Evolutionary conservation across 192 early-diverging fungal species (phyloP), one percentile per base, ranked within the genome.

Genomic region (Paraglomus brasilianum): DNA sequence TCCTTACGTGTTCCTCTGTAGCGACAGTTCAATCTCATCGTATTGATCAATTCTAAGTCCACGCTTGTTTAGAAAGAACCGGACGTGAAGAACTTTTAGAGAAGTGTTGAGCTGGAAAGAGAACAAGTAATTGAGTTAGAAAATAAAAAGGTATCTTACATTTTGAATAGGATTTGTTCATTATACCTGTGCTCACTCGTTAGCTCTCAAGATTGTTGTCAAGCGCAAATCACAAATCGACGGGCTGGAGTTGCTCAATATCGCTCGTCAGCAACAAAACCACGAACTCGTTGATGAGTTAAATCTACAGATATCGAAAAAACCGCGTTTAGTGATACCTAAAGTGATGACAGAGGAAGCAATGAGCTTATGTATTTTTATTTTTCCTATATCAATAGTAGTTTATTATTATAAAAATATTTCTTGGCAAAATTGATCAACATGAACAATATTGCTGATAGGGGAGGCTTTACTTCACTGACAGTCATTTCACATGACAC

Each of bases 1-100:
- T 58, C 56, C 56, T 0, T 58, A 58, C n/a, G 56, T 58, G 56
- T 58, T 58, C 56, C 56, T 58, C 22, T 58, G 56, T 58, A 39
- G 24, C 38, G 22, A 58, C 56, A 30, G 56, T 58, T 58, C 56
- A 58, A 15, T 58, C 56, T 24, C 0, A 58, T 58, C 24, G 22
- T 58, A 58, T 58, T 58, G 56, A 58, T 58, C 24, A 30, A 30
- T n/a, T 58, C 19, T 58, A 58, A 30, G 30, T 58, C 56, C 0
- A 0, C 30, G 30, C 30, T 58, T 58, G 30, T 36, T 30, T 0
- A 24, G 56, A 58, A 58, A 58, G 22, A 21, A 55, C 0, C 11
- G 8, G 15, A 19, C 5, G 56, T 19, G 22, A 30, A 58, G 30
- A 58, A 21, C 11, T 58, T 58, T 58, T 58, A 39, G 2, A 39